phyloP scores from a whole-genome alignment of 2,329 filamentous ascomycete species.

The Colletotrichum sp. region DNA sequence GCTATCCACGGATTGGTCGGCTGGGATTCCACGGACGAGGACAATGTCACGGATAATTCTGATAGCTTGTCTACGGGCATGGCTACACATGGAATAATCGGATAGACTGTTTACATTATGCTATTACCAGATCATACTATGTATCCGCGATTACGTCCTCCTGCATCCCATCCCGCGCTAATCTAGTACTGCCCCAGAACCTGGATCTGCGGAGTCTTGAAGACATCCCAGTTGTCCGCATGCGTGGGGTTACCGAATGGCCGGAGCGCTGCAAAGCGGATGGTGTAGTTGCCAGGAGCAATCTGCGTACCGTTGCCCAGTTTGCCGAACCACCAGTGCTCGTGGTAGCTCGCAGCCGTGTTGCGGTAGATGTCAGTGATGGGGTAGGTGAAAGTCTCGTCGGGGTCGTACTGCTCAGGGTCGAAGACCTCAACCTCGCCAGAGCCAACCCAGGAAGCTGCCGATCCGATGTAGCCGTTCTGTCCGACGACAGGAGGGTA shows the following conservation, averaged over 20 bases:
- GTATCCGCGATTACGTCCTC: neutral
- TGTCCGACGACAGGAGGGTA: conserved; percentile 31
- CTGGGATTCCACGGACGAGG: too few relatives aligned
- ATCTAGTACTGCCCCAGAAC: conserved; percentile 29
- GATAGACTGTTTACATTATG: neutral
- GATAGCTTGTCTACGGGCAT: too few relatives aligned
- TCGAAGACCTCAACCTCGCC: conserved; percentile 23
- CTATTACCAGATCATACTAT: neutral
- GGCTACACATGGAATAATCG: too few relatives aligned
- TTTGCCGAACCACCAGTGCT: conserved; percentile 47
- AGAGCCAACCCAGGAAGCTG: conserved; percentile 28
- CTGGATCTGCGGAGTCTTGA: conserved; percentile 36
- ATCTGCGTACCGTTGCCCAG: conserved; percentile 48
- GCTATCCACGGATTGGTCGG: neutral
- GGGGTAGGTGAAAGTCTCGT: conserved; percentile 30
- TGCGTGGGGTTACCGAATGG: conserved; percentile 45
- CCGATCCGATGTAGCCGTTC: conserved; percentile 33
- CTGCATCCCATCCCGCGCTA: neutral
- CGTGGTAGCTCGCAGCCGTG: conserved; percentile 3
- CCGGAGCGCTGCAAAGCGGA: conserved; percentile 45
- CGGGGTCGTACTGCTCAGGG: conserved; percentile 25
- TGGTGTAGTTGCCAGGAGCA: conserved; percentile 42
- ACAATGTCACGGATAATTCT: too few relatives aligned
- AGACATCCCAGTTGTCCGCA: conserved; percentile 48
- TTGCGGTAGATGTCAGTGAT: conserved; percentile 25